Conservation (phyloP, 2,329 filamentous ascomycete genomes). For the Aspergillus brunneoviolaceus region DNA sequence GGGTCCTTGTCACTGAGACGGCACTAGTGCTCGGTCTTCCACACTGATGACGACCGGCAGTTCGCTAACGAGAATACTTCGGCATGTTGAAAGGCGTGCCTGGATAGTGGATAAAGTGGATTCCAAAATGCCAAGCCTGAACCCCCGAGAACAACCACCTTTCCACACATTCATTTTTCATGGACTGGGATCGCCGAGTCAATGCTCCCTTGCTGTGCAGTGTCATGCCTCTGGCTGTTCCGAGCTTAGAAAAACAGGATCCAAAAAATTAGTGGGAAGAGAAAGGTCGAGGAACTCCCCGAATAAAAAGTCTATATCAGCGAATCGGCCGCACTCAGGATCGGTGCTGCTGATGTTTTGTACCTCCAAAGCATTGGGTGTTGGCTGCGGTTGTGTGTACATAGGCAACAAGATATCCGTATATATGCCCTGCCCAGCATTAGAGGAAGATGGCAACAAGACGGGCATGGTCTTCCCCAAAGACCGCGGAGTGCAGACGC, state of each 20-base stretch:
- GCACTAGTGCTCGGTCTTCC: too few species aligned
- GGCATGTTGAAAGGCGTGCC: not conserved
- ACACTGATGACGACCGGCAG: not conserved
- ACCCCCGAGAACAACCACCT: not conserved
- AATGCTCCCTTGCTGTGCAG: not conserved
- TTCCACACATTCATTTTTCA: not conserved
- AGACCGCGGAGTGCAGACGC: not conserved
- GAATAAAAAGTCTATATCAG: constrained; percentile 38
- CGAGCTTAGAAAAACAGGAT: constrained; percentile 30
- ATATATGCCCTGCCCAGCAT: not conserved
- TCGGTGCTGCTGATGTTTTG: constrained; percentile 49
- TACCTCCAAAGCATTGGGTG: constrained; percentile 36
- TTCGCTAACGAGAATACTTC: not conserved
- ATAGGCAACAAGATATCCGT: not conserved
- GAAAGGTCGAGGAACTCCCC: constrained; percentile 38
- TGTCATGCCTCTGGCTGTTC: constrained; percentile 7
- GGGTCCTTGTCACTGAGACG: too few species aligned
- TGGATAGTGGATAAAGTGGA: not conserved
- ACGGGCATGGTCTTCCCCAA: not conserved
- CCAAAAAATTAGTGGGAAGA: constrained; percentile 38
- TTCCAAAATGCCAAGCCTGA: not conserved
- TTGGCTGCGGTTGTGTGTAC: not conserved
- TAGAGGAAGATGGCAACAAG: not conserved
- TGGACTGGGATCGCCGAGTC: not conserved
- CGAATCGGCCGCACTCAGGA: constrained; percentile 35